A percentile compares a stretch with the other conserved stretches of the same genome.
phyloP scores from a whole-genome alignment of 2,329 filamentous ascomycete genomes.

The Setomelanomma holmii region DNA sequence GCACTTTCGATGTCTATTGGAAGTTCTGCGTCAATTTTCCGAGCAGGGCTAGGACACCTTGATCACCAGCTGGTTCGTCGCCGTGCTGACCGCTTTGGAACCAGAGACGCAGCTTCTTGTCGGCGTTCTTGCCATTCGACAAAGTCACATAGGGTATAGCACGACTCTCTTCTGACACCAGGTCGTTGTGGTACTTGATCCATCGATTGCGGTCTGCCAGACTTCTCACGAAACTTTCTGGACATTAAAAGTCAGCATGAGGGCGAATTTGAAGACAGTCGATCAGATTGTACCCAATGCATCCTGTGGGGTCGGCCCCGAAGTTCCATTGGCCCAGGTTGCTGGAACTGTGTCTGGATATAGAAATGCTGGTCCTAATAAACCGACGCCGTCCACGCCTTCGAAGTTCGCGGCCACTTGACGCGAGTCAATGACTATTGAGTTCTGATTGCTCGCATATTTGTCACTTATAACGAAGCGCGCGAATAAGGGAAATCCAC shows the following conservation, averaged over 20 bases:
- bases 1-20: constrained; percentile 26
- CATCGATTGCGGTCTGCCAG: constrained; percentile 21
- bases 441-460: constrained; percentile 13
- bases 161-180: constrained; percentile 31
- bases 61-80: constrained; percentile 39
- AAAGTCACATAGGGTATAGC: constrained; percentile 29
- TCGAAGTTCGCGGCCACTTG: constrained; percentile 18
- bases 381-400: constrained; percentile 20
- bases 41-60: constrained; percentile 34
- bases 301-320: constrained; percentile 23
- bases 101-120: constrained; percentile 30
- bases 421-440: background rate
- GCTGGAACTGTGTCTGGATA: constrained; percentile 17
- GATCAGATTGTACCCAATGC: constrained; percentile 9
- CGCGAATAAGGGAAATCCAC: background rate
- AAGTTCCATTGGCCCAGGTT: constrained; percentile 22
- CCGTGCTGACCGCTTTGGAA: constrained; percentile 40
- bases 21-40: constrained; percentile 36
- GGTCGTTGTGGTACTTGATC: constrained; percentile 25
- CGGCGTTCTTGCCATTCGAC: constrained; percentile 15
- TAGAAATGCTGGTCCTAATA: constrained; percentile 25
- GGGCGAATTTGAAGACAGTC: background rate
- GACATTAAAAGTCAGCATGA: background rate
- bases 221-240: constrained; percentile 8
- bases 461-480: background rate